Base-by-base conservation (phyloP, 2,329 filamentous ascomycete species). In the Verticillium nonalfalfae region DNA sequence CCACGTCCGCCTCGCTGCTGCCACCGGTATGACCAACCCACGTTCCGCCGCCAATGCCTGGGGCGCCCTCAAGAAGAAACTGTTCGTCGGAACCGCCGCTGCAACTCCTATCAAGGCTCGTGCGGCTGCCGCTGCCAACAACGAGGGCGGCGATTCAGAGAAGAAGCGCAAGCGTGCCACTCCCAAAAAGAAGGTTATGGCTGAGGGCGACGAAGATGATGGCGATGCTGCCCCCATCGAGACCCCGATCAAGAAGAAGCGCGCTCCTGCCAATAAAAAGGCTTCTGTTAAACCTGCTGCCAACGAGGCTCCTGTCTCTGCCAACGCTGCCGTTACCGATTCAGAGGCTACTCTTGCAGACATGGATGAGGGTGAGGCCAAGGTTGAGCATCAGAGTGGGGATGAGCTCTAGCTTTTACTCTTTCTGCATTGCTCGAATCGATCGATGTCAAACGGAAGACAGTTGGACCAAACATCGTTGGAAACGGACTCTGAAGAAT, bases 21-120 rank as follows among this genome's bases (percentile, higher is more conserved):
- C 65, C 33, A 64, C 62, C 36, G 63, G 63, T 60, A 70, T 71
- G 68, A 64, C 61, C 63, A 70, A 68, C 61, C 61, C 39, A 0
- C 64, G 66, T 11, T 66, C 64, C 1, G 69, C 69, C 56, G 34
- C 62, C 56, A 70, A 70, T 56, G 68, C 67, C 40, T 71, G 69
- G 69, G 7, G 38, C 4, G 15, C 1, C 1, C 66, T 71, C 59
- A 70, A 70, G 54, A 69, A 70, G 60, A 71, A 71, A 62, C 62
- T 71, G 10, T 67, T 68, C 7, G 7, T 58, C 2, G 64, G 64
- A 61, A 39, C 57, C 52, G 52, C 62, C 45, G 10, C 58, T 31
- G 21, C 57, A 11, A 60, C 63, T 7, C 57, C 63, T 21, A 59
- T 59, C 54, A 68, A 68, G 66, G 65, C 64, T 61, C 69, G 66